A percentile compares a stretch with the other conserved stretches of the same genome.
Conservation (phyloP, 75 land plant genomes). For the Pinus taeda region DNA sequence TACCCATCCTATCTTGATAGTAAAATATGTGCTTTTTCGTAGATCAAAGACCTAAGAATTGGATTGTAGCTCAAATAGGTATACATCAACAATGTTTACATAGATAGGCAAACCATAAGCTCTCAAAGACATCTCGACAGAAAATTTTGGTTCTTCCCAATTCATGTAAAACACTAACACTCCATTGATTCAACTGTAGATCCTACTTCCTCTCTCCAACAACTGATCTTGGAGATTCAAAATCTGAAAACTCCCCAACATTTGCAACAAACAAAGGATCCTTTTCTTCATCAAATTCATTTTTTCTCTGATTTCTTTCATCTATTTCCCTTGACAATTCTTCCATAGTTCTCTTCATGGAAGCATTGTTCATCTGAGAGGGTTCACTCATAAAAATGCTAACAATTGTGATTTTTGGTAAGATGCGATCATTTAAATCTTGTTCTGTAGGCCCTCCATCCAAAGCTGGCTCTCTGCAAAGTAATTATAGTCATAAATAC, state of each 20-base stretch:
- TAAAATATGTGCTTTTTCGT: too few species aligned
- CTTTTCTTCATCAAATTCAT: constrained; percentile 32
- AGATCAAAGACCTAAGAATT: too few species aligned
- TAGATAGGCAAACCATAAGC: too few species aligned
- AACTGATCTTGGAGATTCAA: constrained; percentile 20
- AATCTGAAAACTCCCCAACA: constrained; percentile 51
- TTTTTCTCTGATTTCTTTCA: constrained; percentile 29
- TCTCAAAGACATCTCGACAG: too few species aligned
- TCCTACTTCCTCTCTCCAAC: background rate
- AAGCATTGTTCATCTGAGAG: constrained; percentile 40
- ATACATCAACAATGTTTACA: too few species aligned
- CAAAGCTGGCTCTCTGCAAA: constrained; percentile 6
- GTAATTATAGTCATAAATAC: background rate
- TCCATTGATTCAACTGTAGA: too few species aligned
- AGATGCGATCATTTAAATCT: constrained; percentile 19
- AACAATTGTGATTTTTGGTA: constrained; percentile 81
- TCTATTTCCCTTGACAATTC: constrained; percentile 65
- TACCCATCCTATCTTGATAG: too few species aligned
- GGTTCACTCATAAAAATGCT: constrained; percentile 60
- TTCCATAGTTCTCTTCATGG: constrained; percentile 64
- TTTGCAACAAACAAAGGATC: constrained; percentile 85
- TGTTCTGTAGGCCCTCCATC: background rate
- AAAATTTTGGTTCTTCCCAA: too few species aligned
- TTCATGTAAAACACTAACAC: too few species aligned
- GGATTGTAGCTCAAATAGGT: too few species aligned